These are phyloP conservation scores for Populus hybrid DNA, from an alignment of 441 rosid genomes.

Conservation along the genomic window DNA sequence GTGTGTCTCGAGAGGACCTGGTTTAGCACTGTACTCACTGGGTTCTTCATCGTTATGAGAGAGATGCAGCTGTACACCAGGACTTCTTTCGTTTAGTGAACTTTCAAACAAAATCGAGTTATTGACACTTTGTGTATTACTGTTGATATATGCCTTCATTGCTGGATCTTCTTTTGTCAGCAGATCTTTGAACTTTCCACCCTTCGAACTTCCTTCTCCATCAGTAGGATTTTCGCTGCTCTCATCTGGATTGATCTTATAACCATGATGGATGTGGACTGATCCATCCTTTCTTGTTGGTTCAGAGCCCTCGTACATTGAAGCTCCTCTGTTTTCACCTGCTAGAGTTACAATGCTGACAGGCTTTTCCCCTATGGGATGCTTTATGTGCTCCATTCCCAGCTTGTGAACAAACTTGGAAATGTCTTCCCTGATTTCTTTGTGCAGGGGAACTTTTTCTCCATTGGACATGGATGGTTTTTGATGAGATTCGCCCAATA, in stretches of 20 bases:
- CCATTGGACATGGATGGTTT: slow-evolving; percentile 25
- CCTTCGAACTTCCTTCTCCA: slow-evolving; percentile 41
- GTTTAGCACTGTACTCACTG: slow-evolving; percentile 15
- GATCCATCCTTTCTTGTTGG: slow-evolving; percentile 44
- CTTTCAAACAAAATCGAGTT: slow-evolving; percentile 65
- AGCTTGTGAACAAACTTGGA: slow-evolving; percentile 58
- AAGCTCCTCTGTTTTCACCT: slow-evolving; percentile 88
- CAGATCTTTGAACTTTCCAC: slow-evolving; percentile 22
- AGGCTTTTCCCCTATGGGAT: slow-evolving; percentile 37
- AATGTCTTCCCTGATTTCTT: slow-evolving; percentile 60
- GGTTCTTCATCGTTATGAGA: slow-evolving; percentile 24
- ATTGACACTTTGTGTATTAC: slow-evolving; percentile 65
- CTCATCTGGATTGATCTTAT: slow-evolving; percentile 56
- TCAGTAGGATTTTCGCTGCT: slow-evolving; percentile 59
- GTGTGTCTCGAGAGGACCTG: slow-evolving; percentile 31
- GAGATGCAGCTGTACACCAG: slow-evolving; percentile 66
- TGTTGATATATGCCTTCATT: slow-evolving; percentile 53
- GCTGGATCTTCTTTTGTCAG: slow-evolving; percentile 29
- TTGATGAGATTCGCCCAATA: slow-evolving; percentile 26
- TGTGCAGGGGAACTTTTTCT: slow-evolving; percentile 42
- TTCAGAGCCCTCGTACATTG: slow-evolving; percentile 53
- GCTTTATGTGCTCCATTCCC: slow-evolving; percentile 36
- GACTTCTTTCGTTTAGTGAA: slow-evolving; percentile 51
- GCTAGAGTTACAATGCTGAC: slow-evolving; percentile 57
- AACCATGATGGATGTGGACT: slow-evolving; percentile 60